Conservation (phyloP, 192 early-diverging fungal genomes). For the Globomyces pollinis-pini region DNA sequence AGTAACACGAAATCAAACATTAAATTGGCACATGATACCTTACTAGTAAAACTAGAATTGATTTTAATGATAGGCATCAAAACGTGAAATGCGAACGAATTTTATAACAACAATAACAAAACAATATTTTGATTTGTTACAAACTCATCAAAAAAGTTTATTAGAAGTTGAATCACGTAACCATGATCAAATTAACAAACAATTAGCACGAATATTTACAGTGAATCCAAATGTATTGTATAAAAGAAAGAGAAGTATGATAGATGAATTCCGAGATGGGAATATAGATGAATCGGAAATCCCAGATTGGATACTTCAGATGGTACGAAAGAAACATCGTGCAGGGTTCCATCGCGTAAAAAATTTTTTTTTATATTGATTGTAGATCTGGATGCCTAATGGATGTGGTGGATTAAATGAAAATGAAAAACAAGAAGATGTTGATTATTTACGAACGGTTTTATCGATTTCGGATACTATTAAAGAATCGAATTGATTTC, state of each 20-base stretch:
- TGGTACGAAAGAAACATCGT: not conserved
- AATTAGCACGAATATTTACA: not conserved
- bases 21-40: not conserved
- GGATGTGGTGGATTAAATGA: conserved; percentile 5
- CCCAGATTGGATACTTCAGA: conserved; percentile 1
- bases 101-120: not conserved
- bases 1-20: not conserved
- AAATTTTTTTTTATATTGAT: not conserved
- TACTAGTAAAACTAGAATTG: not conserved
- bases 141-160: not conserved
- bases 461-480: not conserved
- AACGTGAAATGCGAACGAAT: not conserved
- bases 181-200: not conserved
- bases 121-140: no score
- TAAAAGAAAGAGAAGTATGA: not conserved
- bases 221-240: not conserved
- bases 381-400: conserved; percentile 6
- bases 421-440: conserved; percentile 7
- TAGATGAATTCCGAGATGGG: not conserved
- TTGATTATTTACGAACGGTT: not conserved
- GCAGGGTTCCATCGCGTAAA: conserved; percentile 3
- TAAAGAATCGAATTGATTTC: not conserved
- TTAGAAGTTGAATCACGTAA: not conserved
- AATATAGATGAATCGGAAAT: not conserved
- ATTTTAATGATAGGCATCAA: no score